Evolutionary conservation across 176 grass and related monocot genomes (phyloP).

Genomic region (Dactylis glomerata): DNA sequence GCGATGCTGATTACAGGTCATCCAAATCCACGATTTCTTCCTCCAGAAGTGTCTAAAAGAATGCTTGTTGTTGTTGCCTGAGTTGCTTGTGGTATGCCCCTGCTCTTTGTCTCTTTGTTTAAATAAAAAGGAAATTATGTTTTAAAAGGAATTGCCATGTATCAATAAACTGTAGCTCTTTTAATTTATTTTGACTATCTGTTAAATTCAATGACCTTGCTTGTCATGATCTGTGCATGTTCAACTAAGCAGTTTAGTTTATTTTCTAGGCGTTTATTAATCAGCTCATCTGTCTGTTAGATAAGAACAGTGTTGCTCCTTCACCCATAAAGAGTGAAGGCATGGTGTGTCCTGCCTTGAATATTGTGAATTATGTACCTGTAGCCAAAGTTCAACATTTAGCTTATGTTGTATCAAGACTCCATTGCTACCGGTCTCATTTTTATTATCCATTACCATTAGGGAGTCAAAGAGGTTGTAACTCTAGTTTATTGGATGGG

Average conservation of each 20-base stretch:
- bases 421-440: not conserved
- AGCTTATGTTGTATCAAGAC: not conserved
- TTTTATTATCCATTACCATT: not conserved
- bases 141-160: not conserved
- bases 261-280: not conserved
- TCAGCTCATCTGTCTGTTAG: not conserved
- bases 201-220: not conserved
- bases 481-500: not conserved
- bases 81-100: constrained; percentile 70
- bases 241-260: not conserved
- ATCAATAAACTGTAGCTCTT: not conserved
- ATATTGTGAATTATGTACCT: not conserved
- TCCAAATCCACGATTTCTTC: constrained; percentile 93
- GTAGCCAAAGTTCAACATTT: not conserved
- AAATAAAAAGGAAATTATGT: constrained; percentile 1
- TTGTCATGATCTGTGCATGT: not conserved
- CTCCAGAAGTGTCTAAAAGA: constrained; percentile 98
- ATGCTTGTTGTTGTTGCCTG: constrained; percentile 89
- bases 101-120: not conserved
- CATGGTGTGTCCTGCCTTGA: not conserved
- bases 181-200: not conserved
- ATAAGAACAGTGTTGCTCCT: not conserved
- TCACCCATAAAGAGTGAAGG: not conserved
- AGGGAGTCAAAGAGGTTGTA: not conserved
- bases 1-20: constrained; percentile 68